Conservation (phyloP, 495 filamentous ascomycete genomes). For the Penicillium mononematosum region DNA sequence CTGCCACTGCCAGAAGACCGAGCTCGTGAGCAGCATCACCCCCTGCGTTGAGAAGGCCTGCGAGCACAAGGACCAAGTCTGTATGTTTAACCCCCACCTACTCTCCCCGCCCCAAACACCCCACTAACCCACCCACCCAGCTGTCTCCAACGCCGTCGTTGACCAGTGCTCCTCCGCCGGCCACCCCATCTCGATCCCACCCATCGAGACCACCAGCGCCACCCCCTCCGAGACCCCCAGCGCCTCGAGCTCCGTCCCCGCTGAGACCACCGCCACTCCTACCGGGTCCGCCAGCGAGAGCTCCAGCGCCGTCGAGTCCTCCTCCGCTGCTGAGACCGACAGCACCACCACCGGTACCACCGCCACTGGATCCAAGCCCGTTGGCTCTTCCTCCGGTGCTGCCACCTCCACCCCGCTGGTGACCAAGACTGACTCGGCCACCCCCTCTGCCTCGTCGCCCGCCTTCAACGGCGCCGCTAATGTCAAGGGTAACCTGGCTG, state of each 20-base stretch:
- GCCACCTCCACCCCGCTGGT: slow-evolving; percentile 16
- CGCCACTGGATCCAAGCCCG: neutral
- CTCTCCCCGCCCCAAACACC: neutral
- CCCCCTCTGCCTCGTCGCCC: slow-evolving; percentile 20
- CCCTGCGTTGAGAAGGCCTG: slow-evolving; percentile 49
- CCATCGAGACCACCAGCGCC: slow-evolving; percentile 27
- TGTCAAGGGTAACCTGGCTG: slow-evolving; percentile 33
- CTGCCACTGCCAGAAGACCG: slow-evolving; percentile 51
- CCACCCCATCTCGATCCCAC: slow-evolving; percentile 41
- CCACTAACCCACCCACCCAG: slow-evolving; percentile 18
- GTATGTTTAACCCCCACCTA: slow-evolving; percentile 24
- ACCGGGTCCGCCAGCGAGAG: slow-evolving; percentile 14
- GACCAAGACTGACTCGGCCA: slow-evolving; percentile 16
- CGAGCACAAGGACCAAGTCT: slow-evolving; percentile 35
- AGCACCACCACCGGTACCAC: slow-evolving; percentile 4
- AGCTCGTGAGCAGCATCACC: slow-evolving; percentile 38
- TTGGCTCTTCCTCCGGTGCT: slow-evolving; percentile 9
- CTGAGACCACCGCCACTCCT: slow-evolving; percentile 13
- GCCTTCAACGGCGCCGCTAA: slow-evolving; percentile 27
- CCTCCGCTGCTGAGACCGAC: slow-evolving; percentile 5
- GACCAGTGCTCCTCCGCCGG: slow-evolving; percentile 36
- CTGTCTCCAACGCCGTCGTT: slow-evolving; percentile 39
- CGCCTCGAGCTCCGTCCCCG: neutral
- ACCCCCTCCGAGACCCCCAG: no score
- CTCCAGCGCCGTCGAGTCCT: neutral